Percentiles rank a stretch among this genome's conserved stretches.
Evolutionary conservation across 2,329 filamentous ascomycete genomes (phyloP).

Genomic region (Tolypocladium endophyticum): DNA sequence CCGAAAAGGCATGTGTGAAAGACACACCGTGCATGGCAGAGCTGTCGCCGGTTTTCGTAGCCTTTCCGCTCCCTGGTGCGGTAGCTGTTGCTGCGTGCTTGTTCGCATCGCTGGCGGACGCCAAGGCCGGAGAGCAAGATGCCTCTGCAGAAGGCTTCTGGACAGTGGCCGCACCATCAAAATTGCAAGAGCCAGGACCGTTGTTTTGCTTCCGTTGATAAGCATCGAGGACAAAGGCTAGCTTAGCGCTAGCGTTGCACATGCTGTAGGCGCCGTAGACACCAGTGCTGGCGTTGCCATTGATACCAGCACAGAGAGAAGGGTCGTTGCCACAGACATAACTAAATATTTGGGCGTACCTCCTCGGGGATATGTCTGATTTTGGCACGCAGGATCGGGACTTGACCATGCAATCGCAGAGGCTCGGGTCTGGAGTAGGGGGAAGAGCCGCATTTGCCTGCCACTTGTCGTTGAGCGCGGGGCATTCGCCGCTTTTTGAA

Average conservation of each 20-base stretch:
- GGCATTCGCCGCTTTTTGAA: slow-evolving; percentile 16
- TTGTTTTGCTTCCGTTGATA: slow-evolving; percentile 55
- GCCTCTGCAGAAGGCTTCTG: slow-evolving; percentile 36
- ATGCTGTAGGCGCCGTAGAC: slow-evolving; percentile 69
- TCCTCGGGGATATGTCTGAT: slow-evolving; percentile 31
- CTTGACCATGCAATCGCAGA: slow-evolving; percentile 80
- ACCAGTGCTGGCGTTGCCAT: slow-evolving; percentile 32
- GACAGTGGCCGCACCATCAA: slow-evolving; percentile 53
- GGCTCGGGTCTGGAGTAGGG: slow-evolving; percentile 64
- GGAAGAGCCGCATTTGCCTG: slow-evolving; percentile 56
- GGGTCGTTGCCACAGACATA: slow-evolving; percentile 54
- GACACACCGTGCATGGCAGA: neutral
- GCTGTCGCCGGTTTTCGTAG: neutral
- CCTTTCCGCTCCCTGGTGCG: neutral
- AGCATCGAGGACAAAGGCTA: slow-evolving; percentile 62
- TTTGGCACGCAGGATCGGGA: slow-evolving; percentile 53
- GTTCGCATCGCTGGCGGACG: neutral
- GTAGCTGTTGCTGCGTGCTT: neutral
- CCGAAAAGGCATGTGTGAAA: neutral
- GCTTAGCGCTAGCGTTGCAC: slow-evolving; percentile 60
- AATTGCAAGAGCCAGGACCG: slow-evolving; percentile 53
- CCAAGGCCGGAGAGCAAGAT: slow-evolving; percentile 32
- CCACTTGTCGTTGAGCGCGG: slow-evolving; percentile 48
- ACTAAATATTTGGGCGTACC: slow-evolving; percentile 61
- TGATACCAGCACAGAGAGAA: slow-evolving; percentile 56